A percentile compares a stretch with the other conserved stretches of the same genome.
These are phyloP conservation scores for Capronia americana DNA, from an alignment of 2,329 filamentous ascomycete genomes.

Conservation along the genomic window DNA sequence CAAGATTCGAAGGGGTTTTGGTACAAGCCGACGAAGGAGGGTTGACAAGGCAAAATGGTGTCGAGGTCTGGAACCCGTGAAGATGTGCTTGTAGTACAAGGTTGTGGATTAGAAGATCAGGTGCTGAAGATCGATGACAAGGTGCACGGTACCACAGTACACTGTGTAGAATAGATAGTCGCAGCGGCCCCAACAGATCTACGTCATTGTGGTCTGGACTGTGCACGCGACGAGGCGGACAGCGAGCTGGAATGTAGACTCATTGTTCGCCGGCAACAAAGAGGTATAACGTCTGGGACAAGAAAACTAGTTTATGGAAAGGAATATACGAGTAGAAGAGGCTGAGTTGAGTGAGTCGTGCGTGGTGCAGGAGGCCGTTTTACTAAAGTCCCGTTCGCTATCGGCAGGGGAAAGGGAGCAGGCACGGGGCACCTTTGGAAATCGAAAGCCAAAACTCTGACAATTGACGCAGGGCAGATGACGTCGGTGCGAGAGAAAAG, in stretches of 20 bases:
- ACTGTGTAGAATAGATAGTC: neutral
- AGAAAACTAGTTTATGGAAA: constrained; percentile 16
- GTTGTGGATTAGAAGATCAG: constrained; percentile 2
- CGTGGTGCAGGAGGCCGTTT: constrained; percentile 3
- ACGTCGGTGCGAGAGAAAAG: constrained; percentile 16
- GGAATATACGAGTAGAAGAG: neutral
- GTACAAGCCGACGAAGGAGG: neutral
- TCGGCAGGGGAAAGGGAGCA: constrained; percentile 13
- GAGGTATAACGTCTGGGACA: constrained; percentile 10
- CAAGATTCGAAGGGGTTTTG: neutral
- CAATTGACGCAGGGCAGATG: constrained; percentile 22
- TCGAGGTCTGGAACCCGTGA: constrained; percentile 1
- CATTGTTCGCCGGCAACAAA: constrained; percentile 25
- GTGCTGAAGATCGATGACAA: constrained; percentile 11
- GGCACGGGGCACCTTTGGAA: constrained; percentile 5
- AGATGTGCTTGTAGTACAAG: neutral
- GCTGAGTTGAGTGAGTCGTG: constrained; percentile 1
- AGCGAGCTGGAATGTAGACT: constrained; percentile 14
- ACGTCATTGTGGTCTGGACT: constrained; percentile 35
- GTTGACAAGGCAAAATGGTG: neutral
- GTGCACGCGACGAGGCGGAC: constrained; percentile 31
- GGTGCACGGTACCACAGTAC: neutral
- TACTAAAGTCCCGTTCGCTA: constrained; percentile 7
- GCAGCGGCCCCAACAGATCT: constrained; percentile 18
- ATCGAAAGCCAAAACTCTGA: constrained; percentile 7